Evolutionary conservation across 441 rosid species (phyloP), one percentile per base, ranked within the genome.

Genomic region (Flueggea neowawraea): DNA sequence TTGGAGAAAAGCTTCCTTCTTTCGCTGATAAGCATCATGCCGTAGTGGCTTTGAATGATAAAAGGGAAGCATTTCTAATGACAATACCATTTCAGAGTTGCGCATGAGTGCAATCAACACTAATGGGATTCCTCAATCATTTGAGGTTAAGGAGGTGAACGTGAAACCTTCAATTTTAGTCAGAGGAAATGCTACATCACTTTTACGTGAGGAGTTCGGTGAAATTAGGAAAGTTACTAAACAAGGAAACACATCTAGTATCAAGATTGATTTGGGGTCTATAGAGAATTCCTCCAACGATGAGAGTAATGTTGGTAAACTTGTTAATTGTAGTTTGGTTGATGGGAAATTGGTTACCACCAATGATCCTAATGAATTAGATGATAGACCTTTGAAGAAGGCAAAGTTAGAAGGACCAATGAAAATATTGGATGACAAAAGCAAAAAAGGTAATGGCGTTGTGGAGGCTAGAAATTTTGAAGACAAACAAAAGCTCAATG

Each of bases 341-440:
- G 61, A 75, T 52, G 73, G 64, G 54, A 77, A 68, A 55, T 67
- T 36, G 33, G 75, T 79, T 72, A 48, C 64, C 62, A 31, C 47
- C 12, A 69, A 58, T 62, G 81, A 68, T 41, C 50, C 31, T 7
- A 60, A 68, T 31, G 75, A 75, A 65, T 67, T 70, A 51, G 79
- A 66, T 62, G 52, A 53, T 22, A 76, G 87, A 76, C 28, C 28
- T 22, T 22, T 22, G 28, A 22, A 22, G 28, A 1, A 22, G 28
- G 28, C 28, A 22, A 22, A 22, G 28, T 22, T 22, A 2, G 28
- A 22, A 22, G 28, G 28, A 22, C 28, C 2, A 22, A 22, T 22
- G 1, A 22, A 22, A 22, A 22, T 22, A 22, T 22, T 22, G 28
- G 28, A 22, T 22, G 28, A 22, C 28, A 22, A 22, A 22, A 22